Percentiles rank a stretch among this genome's conserved stretches.
Evolutionary conservation across 768 basidiomycete genomes (phyloP).

Genomic region (Lactarius sp.): DNA sequence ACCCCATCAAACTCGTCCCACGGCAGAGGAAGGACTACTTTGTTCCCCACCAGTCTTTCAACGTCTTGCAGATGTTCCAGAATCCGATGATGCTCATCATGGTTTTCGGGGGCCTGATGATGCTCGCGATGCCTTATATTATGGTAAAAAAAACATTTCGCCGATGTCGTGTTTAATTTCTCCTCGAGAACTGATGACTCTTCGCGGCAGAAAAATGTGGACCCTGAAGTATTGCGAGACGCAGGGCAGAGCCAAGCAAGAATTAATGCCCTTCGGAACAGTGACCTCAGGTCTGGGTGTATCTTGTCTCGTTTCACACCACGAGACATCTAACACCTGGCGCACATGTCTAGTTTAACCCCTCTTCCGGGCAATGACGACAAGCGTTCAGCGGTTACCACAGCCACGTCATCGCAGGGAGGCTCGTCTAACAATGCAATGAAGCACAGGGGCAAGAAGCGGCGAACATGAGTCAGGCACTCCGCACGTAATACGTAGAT

Average conservation of each 20-base stretch:
- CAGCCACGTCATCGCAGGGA: slow-evolving; percentile 16
- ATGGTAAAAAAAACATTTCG: slow-evolving; percentile 44
- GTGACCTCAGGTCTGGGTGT: slow-evolving; percentile 43
- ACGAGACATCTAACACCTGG: neutral
- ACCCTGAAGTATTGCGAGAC: slow-evolving; percentile 63
- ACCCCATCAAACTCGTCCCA: slow-evolving; percentile 56
- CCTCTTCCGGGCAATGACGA: slow-evolving; percentile 12
- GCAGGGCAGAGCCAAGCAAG: slow-evolving; percentile 58
- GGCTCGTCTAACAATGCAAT: neutral
- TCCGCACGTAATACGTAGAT: neutral
- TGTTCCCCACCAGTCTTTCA: slow-evolving; percentile 66
- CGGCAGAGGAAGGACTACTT: slow-evolving; percentile 60
- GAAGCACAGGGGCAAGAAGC: slow-evolving; percentile 20
- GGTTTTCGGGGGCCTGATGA: slow-evolving; percentile 58
- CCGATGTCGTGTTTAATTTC: neutral
- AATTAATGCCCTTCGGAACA: slow-evolving; percentile 49
- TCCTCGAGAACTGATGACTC: neutral
- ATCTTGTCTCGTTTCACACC: neutral
- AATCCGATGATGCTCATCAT: slow-evolving; percentile 85
- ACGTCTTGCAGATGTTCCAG: slow-evolving; percentile 66
- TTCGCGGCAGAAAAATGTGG: slow-evolving; percentile 62
- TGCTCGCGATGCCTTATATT: slow-evolving; percentile 70
- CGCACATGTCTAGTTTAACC: slow-evolving; percentile 9
- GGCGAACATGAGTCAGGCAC: neutral
- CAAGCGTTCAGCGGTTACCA: neutral